Evolutionary conservation across 1,284 basidiomycete genomes (phyloP), one percentile per base, ranked within the genome.

Genomic region (Heterobasidion parviporum): DNA sequence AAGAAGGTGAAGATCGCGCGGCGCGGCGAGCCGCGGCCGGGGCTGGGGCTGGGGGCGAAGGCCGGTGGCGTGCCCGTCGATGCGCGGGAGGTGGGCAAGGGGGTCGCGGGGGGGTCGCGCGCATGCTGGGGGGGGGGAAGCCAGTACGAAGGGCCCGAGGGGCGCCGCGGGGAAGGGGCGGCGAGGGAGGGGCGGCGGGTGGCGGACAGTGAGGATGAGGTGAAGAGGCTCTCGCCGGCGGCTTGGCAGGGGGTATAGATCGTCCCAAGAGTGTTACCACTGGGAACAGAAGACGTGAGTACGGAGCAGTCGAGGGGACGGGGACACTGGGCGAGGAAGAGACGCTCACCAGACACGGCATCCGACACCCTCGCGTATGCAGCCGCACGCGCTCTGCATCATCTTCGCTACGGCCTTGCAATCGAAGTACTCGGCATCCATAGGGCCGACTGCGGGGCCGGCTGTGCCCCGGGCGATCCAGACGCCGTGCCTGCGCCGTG

Each of bases 231-330:
- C 48, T 79, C 78, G 8, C 75, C 75, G 0, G 82, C 81, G 9
- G 77, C 75, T 62, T 77, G 74, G 61, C 83, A 85, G 0, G 81
- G 81, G 43, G 73, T 74, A 61, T 80, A 84, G 33, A 82, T 73
- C 6, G 78, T 83, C 32, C 84, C 85, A 6, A 87, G 68, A 2
- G 80, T 71, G 56, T 85, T 87, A 1, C 84, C 84, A 62, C 83
- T 83, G 61, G 2, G 35, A 43, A 32, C 2, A 10, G 15, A 56
- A 41, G 2, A 57, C 20, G 53, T 58, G 26, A 56, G 56, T 26
- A 8, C 57, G 51, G 44, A 58, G 48, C 52, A 60, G 41, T 43
- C 12, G 51, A 12, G 26, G 61, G 59, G 48, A 34, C 45, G 55
- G 55, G 46, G 18, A 9, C 12, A 7, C 12, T 3, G 12, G 15